Evolutionary conservation across 257 asterid species (phyloP), one percentile per base, ranked within the genome.

Genomic region (Petunia axillaris): DNA sequence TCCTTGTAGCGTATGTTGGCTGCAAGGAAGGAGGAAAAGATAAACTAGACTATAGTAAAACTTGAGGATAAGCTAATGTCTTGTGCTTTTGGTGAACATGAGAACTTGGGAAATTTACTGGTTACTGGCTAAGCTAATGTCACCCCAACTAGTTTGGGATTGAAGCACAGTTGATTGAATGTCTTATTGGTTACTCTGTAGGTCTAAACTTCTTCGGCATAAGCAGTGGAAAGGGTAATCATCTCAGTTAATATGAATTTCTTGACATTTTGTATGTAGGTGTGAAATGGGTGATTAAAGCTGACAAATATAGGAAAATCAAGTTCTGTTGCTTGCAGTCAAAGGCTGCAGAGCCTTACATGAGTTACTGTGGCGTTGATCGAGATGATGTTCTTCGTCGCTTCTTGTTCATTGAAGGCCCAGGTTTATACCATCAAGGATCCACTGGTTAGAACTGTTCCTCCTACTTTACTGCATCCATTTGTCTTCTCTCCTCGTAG

Each of bases 281-380:
- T 71, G 96, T 92, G 84, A 95, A 90, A 76, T 86, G 97, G 97
- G 87, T 92, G 75, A 95, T 95, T 81, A 48, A 82, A 78, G 91
- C 93, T 13, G 97, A 93, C 81, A 89, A 81, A 82, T 91, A 91
- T 82, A 90, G 84, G 87, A 92, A 88, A 87, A 91, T 95, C 84
- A 93, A 93, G 86, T 95, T 92, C 85, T 92, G 98, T 82, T 95
- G 99, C 75, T 79, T 95, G 80, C 99, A 93, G 71, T 95, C 99
- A 52, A 85, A 90, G 83, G 97, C 97, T 84, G 98, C 98, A 14
- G 96, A 91, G 83, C 99, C 95, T 80, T 95, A 93, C 93, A 75
- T 93, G 93, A 86, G 84, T 2, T 77, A 83, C 10, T 78, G 92
- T 87, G 97, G 96, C 48, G 85, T 91, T 85, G 86, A 85, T 7